Evolutionary conservation across 192 early-diverging fungal species (phyloP), one percentile per base, ranked within the genome.

Genomic region (Oehlia diaphana): DNA sequence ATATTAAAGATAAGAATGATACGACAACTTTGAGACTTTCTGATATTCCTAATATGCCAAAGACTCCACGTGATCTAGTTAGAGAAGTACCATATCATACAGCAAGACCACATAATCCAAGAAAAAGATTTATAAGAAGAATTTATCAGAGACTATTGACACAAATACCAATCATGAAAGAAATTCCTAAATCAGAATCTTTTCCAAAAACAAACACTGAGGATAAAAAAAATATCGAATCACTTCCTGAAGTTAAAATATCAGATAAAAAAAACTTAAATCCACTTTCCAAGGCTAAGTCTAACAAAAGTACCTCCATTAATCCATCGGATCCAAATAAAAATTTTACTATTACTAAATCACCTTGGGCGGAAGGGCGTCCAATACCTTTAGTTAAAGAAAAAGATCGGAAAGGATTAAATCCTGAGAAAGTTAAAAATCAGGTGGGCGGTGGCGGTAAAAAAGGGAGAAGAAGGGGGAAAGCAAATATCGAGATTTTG

Each of bases 61-160:
- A 62, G 28, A 70, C 49, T 10, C 73, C 73, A n/a, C n/a, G 49
- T 39, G 50, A 74, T 2, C 28, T 8, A 14, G 47, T 64, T 21
- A 76, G 44, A 64, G 63, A 76, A 49, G 19, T 21, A 44, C 74
- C 74, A 39, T 76, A 76, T 39, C 28, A 63, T 63, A 64, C 42
- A 23, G 74, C 61, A 10, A 62, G 23, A 76, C 74, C 74, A 26
- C 74, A 76, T 39, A 76, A 26, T 21, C 74, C 74, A 3, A 76
- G 74, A 64, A 37, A 61, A 31, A 53, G 74, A 16, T 76, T 76
- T 64, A 76, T 76, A 64, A 53, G 74, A 14, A 63, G 74, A 42
- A 42, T 76, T 35, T 76, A 64, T 63, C 74, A 76, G 42, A 76
- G 63, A 42, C 13, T 76, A 21, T 63, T 76, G 35, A 14, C 33